These are phyloP conservation scores for Hansenula lynferdii DNA, from an alignment of 1,139 yeast species.

Conservation along the genomic window DNA sequence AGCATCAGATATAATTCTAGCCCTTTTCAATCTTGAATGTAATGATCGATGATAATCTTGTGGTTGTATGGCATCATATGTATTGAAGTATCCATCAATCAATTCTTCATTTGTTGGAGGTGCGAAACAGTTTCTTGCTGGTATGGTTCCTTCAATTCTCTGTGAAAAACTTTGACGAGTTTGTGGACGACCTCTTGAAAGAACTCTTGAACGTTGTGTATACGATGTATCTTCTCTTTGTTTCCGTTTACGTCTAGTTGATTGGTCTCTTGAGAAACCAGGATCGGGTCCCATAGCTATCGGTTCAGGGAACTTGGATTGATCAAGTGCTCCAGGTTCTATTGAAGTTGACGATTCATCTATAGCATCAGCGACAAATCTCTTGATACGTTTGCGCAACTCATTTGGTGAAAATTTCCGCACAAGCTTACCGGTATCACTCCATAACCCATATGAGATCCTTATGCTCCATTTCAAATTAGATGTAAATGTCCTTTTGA, in stretches of 20 bases:
- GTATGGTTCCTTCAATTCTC: not conserved
- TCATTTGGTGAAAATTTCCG: not conserved
- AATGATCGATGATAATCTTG: not conserved
- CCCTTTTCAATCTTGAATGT: not conserved
- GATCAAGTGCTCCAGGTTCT: not conserved
- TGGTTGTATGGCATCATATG: slow-evolving; percentile 8
- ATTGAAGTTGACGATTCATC: not conserved
- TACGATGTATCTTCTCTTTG: not conserved
- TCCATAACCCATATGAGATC: slow-evolving; percentile 2
- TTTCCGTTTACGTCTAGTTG: not conserved
- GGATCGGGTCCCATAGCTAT: not conserved
- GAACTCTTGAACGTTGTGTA: not conserved
- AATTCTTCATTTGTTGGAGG: slow-evolving; percentile 7
- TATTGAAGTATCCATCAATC: slow-evolving; percentile 6
- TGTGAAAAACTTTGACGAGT: not conserved
- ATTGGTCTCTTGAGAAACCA: not conserved
- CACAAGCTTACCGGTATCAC: slow-evolving; percentile 5
- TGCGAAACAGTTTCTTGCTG: not conserved
- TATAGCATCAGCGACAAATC: not conserved
- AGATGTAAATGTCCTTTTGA: not conserved
- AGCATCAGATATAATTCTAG: not conserved
- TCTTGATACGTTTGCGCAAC: not conserved
- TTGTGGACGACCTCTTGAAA: not conserved
- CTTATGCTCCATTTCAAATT: not conserved
- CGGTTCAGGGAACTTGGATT: not conserved